These are phyloP conservation scores for Eucalyptus marginata DNA, from an alignment of 345 rosid species.

Conservation along the genomic window DNA sequence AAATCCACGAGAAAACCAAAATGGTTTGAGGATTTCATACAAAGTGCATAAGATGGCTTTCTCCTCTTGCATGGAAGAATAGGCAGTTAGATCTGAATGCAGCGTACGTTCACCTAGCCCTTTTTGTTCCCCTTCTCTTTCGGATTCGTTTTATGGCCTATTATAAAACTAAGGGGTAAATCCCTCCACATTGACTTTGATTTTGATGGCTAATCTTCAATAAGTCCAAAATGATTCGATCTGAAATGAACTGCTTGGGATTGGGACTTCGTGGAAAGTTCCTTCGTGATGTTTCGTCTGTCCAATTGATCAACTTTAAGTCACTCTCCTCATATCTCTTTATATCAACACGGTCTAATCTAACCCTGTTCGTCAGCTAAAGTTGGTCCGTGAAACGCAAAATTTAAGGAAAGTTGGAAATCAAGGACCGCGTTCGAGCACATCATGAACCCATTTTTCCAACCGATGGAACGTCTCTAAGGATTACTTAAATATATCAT, in stretches of 20 bases:
- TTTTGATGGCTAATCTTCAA: not conserved
- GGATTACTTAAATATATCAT: not conserved
- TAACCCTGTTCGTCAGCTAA: not conserved
- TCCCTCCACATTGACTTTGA: not conserved
- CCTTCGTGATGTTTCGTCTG: not conserved
- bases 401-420: not conserved
- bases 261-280: not conserved
- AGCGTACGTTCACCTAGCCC: not conserved
- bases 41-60: not conserved
- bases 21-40: not conserved
- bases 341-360: not conserved
- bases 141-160: not conserved
- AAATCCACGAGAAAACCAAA: not conserved
- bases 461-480: not conserved
- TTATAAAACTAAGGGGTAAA: not conserved
- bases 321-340: not conserved
- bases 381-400: not conserved
- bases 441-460: not conserved
- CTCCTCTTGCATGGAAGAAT: not conserved
- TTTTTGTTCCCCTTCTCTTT: not conserved
- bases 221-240: not conserved
- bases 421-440: not conserved
- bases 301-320: not conserved
- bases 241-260: not conserved
- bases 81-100: not conserved